Conservation (phyloP, 31 red algal genomes). For the Odonthalia washingtoniensis region DNA sequence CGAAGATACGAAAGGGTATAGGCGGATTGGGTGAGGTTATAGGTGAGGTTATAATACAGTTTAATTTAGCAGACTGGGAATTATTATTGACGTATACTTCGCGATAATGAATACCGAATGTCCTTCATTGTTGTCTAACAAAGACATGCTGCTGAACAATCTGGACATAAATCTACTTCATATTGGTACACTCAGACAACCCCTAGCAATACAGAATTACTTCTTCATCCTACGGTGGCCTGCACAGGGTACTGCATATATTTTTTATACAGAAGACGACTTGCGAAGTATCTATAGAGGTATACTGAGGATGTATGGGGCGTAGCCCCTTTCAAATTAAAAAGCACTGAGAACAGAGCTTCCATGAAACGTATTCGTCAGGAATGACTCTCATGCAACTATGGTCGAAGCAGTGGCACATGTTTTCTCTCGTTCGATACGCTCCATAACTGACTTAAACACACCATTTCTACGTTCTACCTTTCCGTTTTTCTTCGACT, state of each 20-base stretch:
- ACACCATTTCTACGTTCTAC: too few relatives aligned
- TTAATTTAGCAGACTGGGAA: background rate
- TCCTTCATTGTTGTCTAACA: background rate
- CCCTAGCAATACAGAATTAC: conserved; percentile 6
- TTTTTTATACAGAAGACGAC: background rate
- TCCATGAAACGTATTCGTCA: too few relatives aligned
- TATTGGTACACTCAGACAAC: background rate
- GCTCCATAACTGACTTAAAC: too few relatives aligned
- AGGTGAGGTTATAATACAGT: conserved; percentile 10
- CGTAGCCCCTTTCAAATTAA: too few relatives aligned
- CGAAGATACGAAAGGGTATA: background rate
- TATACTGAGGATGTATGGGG: too few relatives aligned
- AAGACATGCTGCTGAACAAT: background rate
- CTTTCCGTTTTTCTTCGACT: too few relatives aligned
- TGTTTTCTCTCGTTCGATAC: too few relatives aligned
- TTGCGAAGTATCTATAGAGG: background rate
- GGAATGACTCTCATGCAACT: too few relatives aligned
- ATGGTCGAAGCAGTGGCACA: too few relatives aligned
- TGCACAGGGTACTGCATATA: background rate
- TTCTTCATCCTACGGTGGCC: background rate
- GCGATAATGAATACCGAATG: background rate
- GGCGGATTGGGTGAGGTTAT: background rate
- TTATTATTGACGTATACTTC: background rate
- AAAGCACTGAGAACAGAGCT: too few relatives aligned
- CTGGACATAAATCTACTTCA: background rate